Base-by-base conservation (phyloP, 306 rosid species). In the Fagus sylvatica region DNA sequence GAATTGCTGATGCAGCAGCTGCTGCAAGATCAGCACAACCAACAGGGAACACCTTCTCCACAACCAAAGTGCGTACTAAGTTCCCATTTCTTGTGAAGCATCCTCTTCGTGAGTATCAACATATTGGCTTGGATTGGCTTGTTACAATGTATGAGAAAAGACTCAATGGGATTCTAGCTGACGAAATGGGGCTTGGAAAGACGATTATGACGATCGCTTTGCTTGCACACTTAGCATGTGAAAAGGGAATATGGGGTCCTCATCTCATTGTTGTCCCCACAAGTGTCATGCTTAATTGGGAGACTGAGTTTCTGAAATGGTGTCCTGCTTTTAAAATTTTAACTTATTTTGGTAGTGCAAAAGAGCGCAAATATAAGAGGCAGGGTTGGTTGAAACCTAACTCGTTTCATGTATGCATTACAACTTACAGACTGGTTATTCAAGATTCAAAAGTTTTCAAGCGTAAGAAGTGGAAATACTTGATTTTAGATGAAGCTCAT, bases 11-110 rank as follows among this genome's bases (percentile, higher is more conserved):
- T 87, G 99, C 99, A 53, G 99, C 99, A 10, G 97, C 99, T 22
- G 99, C 99, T 79, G 99, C 99, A 39, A 93, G 99, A 86, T 95
- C 97, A 32, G 99, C 98, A 55, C 99, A 95, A 75, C 99, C 99
- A 36, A 95, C 98, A n/a, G 99, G 99, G 70, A 95, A 91, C 85
- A 95, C 99, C 46, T 93, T 95, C 86, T 95, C 98, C 86, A 95
- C 99, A 66, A 95, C 99, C 66, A 85, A 93, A 79, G 99, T 93
- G 70, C 97, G 99, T 19, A 95, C 99, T 54, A 95, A 95, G 84
- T 88, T 88, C 78, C 99, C 99, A 59, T 95, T 95, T 83, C 93
- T 95, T 40, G 88, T 95, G 28, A 95, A 93, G 90, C 88, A 85
- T 79, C 84, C 99, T 81, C 91, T 93, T 69, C 99, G 99, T 37